Base-by-base conservation (phyloP, 2,329 filamentous ascomycete genomes). In the Diaporthe citriasiana region DNA sequence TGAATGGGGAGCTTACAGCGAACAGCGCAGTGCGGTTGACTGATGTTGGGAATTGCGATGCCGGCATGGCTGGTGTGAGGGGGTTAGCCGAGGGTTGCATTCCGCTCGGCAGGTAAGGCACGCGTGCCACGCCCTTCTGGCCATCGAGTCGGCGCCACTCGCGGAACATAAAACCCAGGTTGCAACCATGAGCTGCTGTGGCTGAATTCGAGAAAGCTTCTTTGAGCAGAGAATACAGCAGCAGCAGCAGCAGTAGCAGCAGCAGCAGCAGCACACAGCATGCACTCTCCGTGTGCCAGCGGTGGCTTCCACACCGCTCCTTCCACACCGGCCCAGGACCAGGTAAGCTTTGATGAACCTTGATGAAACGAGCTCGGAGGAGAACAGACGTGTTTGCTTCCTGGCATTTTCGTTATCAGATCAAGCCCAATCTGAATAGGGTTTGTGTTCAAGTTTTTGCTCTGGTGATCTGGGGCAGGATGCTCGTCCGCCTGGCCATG, bases 241-340 rank as follows among this genome's bases (percentile, higher is more conserved):
- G 59, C 59, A 30, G 59, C 25, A 65, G n/a, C n/a, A n/a, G n/a
- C n/a, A n/a, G n/a, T n/a, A n/a, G n/a, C n/a, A n/a, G n/a, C n/a
- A n/a, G n/a, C 30, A 35, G 59, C 42, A 17, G 59, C 59, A 30
- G 59, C 25, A 65, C 17, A 50, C n/a, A 27, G 59, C 59, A 33
- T 17, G 59, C 27, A 35, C 19, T 51, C 15, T n/a, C 30, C 42
- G 27, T 51, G 60, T 47, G 22, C 27, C 22, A 10, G 27, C 35
- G 45, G 63, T 66, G 45, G 63, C 63, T 51, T 51, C 38, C 63
- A 66, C 63, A 66, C 63, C 63, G 63, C 63, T 19, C 51, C 27
- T 66, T 66, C 51, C 30, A 35, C 45, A 66, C 30, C 22, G 22
- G 63, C 45, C 45, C 63, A 51, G 63, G 22, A 3, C 45, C 33